Percentiles rank a stretch among this genome's conserved stretches.
Evolutionary conservation across 1,284 basidiomycete genomes (phyloP).

Genomic region (Wolfiporia cocos): DNA sequence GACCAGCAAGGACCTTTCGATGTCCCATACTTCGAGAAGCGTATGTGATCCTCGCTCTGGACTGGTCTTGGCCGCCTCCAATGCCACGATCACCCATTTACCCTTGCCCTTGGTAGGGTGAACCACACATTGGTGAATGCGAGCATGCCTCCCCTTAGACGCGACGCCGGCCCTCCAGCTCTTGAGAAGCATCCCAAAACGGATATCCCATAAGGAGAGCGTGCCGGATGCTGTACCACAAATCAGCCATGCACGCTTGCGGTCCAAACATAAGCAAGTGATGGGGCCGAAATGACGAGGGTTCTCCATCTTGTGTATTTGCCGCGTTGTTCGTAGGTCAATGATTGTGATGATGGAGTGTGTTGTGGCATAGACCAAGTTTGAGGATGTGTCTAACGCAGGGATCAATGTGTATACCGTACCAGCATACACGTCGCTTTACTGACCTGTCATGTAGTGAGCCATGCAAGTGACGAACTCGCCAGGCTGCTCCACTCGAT

Average conservation of each 20-base stretch:
- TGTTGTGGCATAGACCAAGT: slow-evolving; percentile 81
- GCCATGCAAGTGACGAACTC: slow-evolving; percentile 77
- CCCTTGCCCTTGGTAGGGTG: slow-evolving; percentile 87
- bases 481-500: slow-evolving; percentile 59
- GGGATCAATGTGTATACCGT: too few relatives aligned
- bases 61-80: slow-evolving; percentile 34
- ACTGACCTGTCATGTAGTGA: slow-evolving; percentile 72
- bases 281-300: slow-evolving; percentile 86
- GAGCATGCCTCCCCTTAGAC: slow-evolving; percentile 41
- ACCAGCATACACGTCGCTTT: too few relatives aligned
- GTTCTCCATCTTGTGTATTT: slow-evolving; percentile 73
- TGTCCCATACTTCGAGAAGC: slow-evolving; percentile 77
- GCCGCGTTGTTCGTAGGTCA: slow-evolving; percentile 82
- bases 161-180: slow-evolving; percentile 79
- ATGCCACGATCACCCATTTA: slow-evolving; percentile 83
- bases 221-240: slow-evolving; percentile 83
- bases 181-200: slow-evolving; percentile 86
- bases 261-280: slow-evolving; percentile 78
- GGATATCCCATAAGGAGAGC: slow-evolving; percentile 88
- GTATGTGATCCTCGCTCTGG: slow-evolving; percentile 31
- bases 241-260: slow-evolving; percentile 81
- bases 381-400: slow-evolving; percentile 55
- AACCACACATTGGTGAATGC: slow-evolving; percentile 66
- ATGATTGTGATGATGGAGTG: slow-evolving; percentile 75
- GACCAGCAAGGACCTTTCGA: slow-evolving; percentile 61